phyloP scores from a whole-genome alignment of 768 basidiomycete genomes.

The Mycena galericulata region DNA sequence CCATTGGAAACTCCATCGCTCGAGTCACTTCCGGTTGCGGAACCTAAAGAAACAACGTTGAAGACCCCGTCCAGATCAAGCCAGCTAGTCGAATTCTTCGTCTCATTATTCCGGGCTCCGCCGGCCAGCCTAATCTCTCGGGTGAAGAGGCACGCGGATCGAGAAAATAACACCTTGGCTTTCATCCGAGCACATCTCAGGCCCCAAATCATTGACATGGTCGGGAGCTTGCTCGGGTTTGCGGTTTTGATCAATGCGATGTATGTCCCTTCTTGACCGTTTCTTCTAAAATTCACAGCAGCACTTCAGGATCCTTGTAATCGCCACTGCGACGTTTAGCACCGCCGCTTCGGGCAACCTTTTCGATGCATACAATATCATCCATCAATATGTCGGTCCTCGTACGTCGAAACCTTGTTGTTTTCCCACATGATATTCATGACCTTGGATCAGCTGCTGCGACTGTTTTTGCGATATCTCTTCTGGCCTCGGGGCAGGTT shows the following conservation, averaged over 20 bases:
- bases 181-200: slow-evolving; percentile 74
- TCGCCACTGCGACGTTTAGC: no score
- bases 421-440: no score
- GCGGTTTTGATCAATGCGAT: slow-evolving; percentile 91
- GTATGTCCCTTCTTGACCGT: slow-evolving; percentile 50
- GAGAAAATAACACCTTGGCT: slow-evolving; percentile 64
- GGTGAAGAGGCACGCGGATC: slow-evolving; percentile 62
- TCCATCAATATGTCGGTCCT: no score
- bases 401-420: no score
- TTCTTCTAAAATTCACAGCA: no score
- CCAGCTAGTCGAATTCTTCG: slow-evolving; percentile 41
- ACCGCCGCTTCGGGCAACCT: no score
- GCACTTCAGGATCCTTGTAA: no score
- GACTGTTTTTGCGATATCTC: slow-evolving; percentile 87
- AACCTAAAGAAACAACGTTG: slow-evolving; percentile 34
- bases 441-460: slow-evolving; percentile 82
- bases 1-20: slow-evolving; percentile 35
- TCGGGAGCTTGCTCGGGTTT: slow-evolving; percentile 79
- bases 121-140: slow-evolving; percentile 46
- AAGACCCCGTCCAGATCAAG: slow-evolving; percentile 22
- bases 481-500: slow-evolving; percentile 86
- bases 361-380: no score
- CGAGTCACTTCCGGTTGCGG: slow-evolving; percentile 33
- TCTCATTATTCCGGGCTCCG: slow-evolving; percentile 53
- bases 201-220: slow-evolving; percentile 76